Base-by-base conservation (phyloP, 2,329 filamentous ascomycete genomes). In the Plectosphaerella sp. region DNA sequence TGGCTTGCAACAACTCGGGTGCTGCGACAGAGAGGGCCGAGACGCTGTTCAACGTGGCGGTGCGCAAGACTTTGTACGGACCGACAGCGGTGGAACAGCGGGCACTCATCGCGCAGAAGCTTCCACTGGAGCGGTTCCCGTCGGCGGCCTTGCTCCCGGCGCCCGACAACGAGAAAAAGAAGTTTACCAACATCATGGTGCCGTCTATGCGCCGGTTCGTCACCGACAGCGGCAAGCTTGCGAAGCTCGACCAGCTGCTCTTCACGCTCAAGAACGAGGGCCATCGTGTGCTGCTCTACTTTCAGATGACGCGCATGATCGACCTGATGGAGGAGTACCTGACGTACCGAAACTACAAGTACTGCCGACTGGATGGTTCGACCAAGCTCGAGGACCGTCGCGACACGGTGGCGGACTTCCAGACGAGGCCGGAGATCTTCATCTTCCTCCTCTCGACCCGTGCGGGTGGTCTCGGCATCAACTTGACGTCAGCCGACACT, bases 301-400 rank as follows among this genome's bases (percentile, higher is more conserved):
- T 99, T 89, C 94, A 99, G 77, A 99, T 99, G 94, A 99, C 94
- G 4, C 89, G 90, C 65, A 99, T 99, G 94, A 97, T 99, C 65
- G 93, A 99, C 68, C 77, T 99, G 55, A 97, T 97, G 89, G 94
- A 99, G 69, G 94, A 99, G 72, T 99, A 97, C 62, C 78, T 99
- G 54, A 97, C 94, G 0, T 97, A 97, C 74, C 90, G 94, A 67
- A 97, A 97, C 73, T 97, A 96, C 85, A 97, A 96, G 71, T 99
- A 97, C 73, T 95, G 93, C 64, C 89, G 94, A 54, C 80, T 99
- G 45, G 94, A 99, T 64, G 94, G 94, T 66, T 96, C 91, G 16
- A 99, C 94, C 43, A 99, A 97, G 70, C 80, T 99, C 49, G 94
- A 99, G 69, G 94, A 99, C 68, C 86, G 94, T 69, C 87, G 94